These are phyloP conservation scores for Thuidium tamariscinum DNA, from an alignment of 225 moss, liverwort and hornwort genomes.

Conservation along the genomic window DNA sequence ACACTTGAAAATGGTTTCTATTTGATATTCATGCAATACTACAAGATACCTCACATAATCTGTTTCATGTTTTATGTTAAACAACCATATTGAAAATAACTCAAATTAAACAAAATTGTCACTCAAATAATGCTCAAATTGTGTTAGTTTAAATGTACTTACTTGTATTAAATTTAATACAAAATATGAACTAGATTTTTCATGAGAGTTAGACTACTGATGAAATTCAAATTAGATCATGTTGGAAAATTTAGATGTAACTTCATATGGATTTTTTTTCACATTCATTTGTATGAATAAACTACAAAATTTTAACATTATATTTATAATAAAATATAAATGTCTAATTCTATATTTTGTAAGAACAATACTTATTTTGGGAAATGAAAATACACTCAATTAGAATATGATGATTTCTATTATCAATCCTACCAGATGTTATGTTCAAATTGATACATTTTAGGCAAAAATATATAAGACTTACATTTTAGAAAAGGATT, in stretches of 20 bases:
- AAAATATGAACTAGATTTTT: no score
- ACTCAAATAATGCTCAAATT: no score
- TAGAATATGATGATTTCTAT: neutral
- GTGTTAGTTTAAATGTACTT: no score
- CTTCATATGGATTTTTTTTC: neutral
- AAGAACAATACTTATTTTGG: neutral
- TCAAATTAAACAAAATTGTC: no score
- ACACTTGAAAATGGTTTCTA: neutral
- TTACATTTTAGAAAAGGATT: neutral
- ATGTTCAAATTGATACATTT: neutral
- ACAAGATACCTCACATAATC: no score
- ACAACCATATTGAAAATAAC: no score
- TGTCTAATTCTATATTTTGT: neutral
- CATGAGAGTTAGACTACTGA: no score
- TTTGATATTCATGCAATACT: neutral
- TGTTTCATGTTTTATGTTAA: no score
- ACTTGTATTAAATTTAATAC: no score
- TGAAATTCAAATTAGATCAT: neutral
- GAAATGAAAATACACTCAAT: accelerated
- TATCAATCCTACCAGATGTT: neutral
- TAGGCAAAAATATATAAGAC: no score
- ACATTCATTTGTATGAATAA: neutral
- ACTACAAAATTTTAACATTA: neutral
- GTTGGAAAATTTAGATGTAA: neutral
- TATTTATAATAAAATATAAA: neutral